Conservation (phyloP, 306 rosid genomes). For the Hippophae gyantsensis region DNA sequence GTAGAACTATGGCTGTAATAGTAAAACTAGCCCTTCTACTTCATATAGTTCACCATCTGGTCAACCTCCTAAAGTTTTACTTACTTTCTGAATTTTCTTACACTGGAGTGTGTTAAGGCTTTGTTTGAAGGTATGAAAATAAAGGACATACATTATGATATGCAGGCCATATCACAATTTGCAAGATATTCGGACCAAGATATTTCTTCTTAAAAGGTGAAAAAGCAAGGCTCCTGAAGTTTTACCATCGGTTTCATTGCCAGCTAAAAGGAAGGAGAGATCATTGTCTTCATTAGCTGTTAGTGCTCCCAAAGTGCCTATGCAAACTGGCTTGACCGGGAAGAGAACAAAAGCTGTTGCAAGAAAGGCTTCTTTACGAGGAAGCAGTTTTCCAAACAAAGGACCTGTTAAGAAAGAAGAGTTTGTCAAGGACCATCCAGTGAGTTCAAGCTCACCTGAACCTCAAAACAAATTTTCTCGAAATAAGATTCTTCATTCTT, state of each 20-base stretch:
- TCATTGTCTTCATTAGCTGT: slow-evolving; percentile 86
- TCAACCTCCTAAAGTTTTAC: not conserved
- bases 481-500: slow-evolving; percentile 24
- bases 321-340: slow-evolving; percentile 68
- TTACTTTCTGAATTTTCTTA: not conserved
- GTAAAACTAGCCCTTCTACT: not conserved
- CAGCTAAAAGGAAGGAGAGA: slow-evolving; percentile 89
- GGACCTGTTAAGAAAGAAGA: slow-evolving; percentile 51
- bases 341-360: slow-evolving; percentile 65
- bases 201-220: slow-evolving; percentile 60
- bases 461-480: slow-evolving; percentile 28
- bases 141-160: slow-evolving; percentile 12
- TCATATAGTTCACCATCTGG: not conserved
- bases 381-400: slow-evolving; percentile 46
- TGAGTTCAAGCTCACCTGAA: slow-evolving; percentile 47
- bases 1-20: no score
- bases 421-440: slow-evolving; percentile 40
- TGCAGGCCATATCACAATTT: slow-evolving; percentile 97
- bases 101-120: slow-evolving; percentile 5
- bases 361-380: slow-evolving; percentile 73
- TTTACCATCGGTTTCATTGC: slow-evolving; percentile 50
- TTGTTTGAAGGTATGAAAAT: not conserved
- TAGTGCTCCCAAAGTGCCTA: slow-evolving; percentile 73
- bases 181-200: slow-evolving; percentile 84
- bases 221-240: slow-evolving; percentile 52